Evolutionary conservation across 2,329 filamentous ascomycete genomes (phyloP).

Genomic region (Pseudocercospora macadamiae): DNA sequence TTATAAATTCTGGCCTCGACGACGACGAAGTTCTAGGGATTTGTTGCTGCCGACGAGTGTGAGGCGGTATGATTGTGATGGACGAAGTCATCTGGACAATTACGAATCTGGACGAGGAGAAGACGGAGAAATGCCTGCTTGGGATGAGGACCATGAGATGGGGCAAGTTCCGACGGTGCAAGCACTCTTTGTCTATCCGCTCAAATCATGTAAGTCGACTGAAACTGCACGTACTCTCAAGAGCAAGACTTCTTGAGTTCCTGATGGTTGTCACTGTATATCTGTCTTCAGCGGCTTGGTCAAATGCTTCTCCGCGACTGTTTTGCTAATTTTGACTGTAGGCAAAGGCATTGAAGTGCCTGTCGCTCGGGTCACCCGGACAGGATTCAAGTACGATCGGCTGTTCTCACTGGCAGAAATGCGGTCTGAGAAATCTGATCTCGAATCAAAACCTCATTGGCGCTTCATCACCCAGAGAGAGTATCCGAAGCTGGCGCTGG

Average conservation of each 20-base stretch:
- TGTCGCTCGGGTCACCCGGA: conserved; percentile 43
- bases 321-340: no score
- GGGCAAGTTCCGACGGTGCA: conserved; percentile 21
- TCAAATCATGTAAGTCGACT: conserved; percentile 54
- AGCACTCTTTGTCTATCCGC: conserved; percentile 52
- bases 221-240: no score
- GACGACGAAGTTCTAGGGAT: background rate
- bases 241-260: no score
- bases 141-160: conserved; percentile 16
- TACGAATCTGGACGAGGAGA: background rate
- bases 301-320: no score
- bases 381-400: conserved; percentile 51
- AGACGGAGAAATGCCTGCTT: background rate
- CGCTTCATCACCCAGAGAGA: conserved; percentile 71
- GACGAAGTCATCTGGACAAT: background rate
- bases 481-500: conserved; percentile 70
- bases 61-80: background rate
- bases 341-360: conserved; percentile 44
- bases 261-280: no score
- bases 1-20: background rate
- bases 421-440: conserved; percentile 35
- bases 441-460: conserved; percentile 57
- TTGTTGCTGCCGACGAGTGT: no score
- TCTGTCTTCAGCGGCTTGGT: no score
- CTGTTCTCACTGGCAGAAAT: conserved; percentile 67